A percentile compares a stretch with the other conserved stretches of the same genome.
These are phyloP conservation scores for Cystofilobasidium ferigula DNA, from an alignment of 768 basidiomycete genomes.

Conservation along the genomic window DNA sequence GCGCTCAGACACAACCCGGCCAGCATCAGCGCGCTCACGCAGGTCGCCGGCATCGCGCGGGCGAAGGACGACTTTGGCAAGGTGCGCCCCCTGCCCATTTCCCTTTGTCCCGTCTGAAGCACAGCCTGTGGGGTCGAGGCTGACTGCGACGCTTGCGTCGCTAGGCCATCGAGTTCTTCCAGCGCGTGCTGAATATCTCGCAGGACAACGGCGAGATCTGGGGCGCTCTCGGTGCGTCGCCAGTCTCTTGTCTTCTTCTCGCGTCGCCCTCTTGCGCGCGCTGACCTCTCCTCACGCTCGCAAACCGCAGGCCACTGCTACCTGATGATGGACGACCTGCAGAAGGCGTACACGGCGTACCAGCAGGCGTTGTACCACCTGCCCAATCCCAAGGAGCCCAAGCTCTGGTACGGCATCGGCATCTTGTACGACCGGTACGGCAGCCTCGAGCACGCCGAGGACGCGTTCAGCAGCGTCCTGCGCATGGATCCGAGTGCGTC, in stretches of 20 bases:
- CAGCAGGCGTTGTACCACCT: constrained; percentile 94
- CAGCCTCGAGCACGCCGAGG: constrained; percentile 95
- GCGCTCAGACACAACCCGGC: constrained; percentile 89
- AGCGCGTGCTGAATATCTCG: constrained; percentile 75
- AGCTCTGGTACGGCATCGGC: constrained; percentile 98
- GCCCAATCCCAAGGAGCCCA: constrained; percentile 95
- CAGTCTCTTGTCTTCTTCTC: neutral
- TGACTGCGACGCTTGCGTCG: neutral
- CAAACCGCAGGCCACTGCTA: constrained; percentile 84
- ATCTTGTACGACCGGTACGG: constrained; percentile 98
- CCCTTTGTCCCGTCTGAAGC: neutral
- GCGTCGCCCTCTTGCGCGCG: neutral
- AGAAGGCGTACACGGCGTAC: constrained; percentile 96
- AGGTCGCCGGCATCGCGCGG: constrained; percentile 90
- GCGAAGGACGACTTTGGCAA: constrained; percentile 96
- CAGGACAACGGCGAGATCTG: constrained; percentile 98
- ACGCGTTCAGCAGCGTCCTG: constrained; percentile 91
- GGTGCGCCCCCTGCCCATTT: constrained; percentile 43
- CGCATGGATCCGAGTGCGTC: constrained; percentile 86
- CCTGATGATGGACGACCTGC: constrained; percentile 97
- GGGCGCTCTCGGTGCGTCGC: constrained; percentile 70
- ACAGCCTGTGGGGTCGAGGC: neutral
- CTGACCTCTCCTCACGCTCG: neutral
- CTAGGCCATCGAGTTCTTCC: constrained; percentile 92
- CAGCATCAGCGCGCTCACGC: constrained; percentile 78